Evolutionary conservation across 371 early-diverging fungal species (phyloP), one percentile per base, ranked within the genome.

Genomic region (Mucor velutinosus): DNA sequence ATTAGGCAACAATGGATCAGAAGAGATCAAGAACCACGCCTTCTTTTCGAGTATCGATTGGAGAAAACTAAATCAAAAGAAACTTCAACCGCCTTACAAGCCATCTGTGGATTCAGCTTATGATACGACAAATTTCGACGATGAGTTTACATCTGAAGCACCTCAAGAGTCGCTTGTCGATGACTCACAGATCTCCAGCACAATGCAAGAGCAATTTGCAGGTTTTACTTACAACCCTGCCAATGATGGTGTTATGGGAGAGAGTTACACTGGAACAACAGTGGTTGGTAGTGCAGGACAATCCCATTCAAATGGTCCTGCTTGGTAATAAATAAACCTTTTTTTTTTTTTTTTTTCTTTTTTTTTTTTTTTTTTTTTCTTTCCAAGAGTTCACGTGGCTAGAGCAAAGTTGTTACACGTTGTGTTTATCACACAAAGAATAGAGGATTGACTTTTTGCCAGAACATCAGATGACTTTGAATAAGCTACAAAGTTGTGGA

Each of bases 31-130:
- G 83, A 78, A 77, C n/a, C 97, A 97, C 79, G 89, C 90, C n/a
- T 97, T 96, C 87, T 97, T 97, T 83, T 89, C 90, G 60, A 89
- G 91, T 17, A 94, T 97, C 73, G 93, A 97, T 77, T 97, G 96
- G 95, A 83, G 86, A 30, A 90, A 87, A 58, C 76, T 98, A 49
- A 83, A 94, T 74, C 89, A 88, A 57, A 92, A 94, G 75, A 92
- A 94, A 74, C 87, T 94, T 75, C 90, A 91, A 55, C 98, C 98
- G 15, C 95, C 96, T 1, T 97, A 96, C 87, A 93, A 94, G 75
- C 97, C 97, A 21, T 87, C 87, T 55, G 96, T 97, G 15, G 91
- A 86, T 70, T 72, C 80, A 53, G 91, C 90, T 19, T 87, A 82
- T 19, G 95, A 95, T 69, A 92, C 93, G 1, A 87, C 91, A 27